These are phyloP conservation scores for Prosopis cineraria DNA, from an alignment of 306 rosid genomes.

Conservation along the genomic window DNA sequence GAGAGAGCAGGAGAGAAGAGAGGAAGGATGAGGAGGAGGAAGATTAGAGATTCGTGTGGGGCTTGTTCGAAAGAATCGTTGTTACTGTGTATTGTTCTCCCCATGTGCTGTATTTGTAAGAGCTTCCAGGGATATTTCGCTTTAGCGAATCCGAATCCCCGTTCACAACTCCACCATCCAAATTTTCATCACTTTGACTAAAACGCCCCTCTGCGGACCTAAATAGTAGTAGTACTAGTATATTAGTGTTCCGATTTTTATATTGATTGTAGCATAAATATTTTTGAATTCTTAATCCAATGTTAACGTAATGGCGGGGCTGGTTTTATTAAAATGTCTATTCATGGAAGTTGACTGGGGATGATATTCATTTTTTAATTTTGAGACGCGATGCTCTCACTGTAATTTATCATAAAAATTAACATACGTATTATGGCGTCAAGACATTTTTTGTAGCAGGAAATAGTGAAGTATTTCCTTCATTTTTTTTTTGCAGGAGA, in stretches of 20 bases:
- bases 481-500: too few species aligned
- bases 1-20: background rate
- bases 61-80: background rate
- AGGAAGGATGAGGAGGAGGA: background rate
- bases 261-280: too few species aligned
- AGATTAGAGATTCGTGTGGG: background rate
- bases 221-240: too few species aligned
- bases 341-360: background rate
- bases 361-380: background rate
- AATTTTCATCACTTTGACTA: background rate
- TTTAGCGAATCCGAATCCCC: background rate
- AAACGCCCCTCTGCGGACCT: background rate
- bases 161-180: constrained; percentile 29
- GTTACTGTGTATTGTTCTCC: constrained; percentile 9
- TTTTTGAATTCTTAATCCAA: background rate
- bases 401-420: too few species aligned
- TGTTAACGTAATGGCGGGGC: background rate
- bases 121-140: background rate
- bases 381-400: too few species aligned
- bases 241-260: too few species aligned
- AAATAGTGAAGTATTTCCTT: too few species aligned
- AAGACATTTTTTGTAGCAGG: too few species aligned
- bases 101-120: constrained; percentile 60
- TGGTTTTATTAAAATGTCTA: background rate
- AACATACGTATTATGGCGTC: too few species aligned